phyloP scores from a whole-genome alignment of 2,329 filamentous ascomycete genomes.

The Talaromyces sp. region DNA sequence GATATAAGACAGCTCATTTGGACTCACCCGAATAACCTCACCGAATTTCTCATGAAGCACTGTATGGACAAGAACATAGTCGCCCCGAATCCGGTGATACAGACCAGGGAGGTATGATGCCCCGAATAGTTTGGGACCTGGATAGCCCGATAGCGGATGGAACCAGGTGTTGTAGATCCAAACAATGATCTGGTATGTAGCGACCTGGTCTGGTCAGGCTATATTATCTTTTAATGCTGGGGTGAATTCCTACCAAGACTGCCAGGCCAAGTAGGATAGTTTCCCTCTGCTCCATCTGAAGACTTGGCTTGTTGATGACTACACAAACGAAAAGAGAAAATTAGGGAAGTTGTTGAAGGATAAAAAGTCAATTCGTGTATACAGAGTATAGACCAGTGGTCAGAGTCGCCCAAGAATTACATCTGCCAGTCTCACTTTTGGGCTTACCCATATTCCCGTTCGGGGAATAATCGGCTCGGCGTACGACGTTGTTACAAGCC shows the following conservation, averaged over 20 bases:
- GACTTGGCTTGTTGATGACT: background rate
- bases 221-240: background rate
- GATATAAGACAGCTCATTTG: constrained; percentile 7
- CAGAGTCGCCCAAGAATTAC: background rate
- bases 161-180: background rate
- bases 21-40: constrained; percentile 4
- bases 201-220: background rate
- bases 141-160: background rate
- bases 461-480: background rate
- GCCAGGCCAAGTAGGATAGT: background rate
- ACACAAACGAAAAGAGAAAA: background rate
- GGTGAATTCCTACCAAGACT: background rate
- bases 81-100: background rate
- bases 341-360: background rate
- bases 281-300: background rate
- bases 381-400: background rate
- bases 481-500: background rate
- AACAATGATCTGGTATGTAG: background rate
- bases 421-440: background rate
- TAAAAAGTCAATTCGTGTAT: background rate
- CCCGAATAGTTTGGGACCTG: background rate
- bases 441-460: background rate
- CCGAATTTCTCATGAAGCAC: background rate
- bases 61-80: background rate
- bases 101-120: background rate